Evolutionary conservation across 2,329 filamentous ascomycete species (phyloP), one percentile per base, ranked within the genome.

Genomic region (Sarocladiaceae sp.): DNA sequence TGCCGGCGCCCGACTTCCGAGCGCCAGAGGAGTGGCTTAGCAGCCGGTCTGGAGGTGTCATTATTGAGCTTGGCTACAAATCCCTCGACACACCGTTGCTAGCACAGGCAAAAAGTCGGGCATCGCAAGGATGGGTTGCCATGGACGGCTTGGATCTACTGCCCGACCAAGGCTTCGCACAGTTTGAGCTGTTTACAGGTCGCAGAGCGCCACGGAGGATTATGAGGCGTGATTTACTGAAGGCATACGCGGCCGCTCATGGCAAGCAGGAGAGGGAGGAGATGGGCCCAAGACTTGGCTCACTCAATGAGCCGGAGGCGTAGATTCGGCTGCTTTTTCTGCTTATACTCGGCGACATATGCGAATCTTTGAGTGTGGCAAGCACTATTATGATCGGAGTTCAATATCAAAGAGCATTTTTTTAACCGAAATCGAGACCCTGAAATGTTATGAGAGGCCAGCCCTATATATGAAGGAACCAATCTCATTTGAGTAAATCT

Each of bases 121-220:
- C 44, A 4, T 33, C 82, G 52, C 72, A 77, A 57, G 77, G 87
- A 36, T 92, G 87, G 87, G 84, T 90, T 0, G 76, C 87, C 17
- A 81, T 91, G 66, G 86, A 91, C 60, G 88, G 88, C 0, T 71
- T 92, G 12, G 87, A 92, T 59, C 76, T 91, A 44, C 67, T 93
- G 13, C 86, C 86, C 0, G 88, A 92, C 64, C 88, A 92, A 63
- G 88, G 86, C 0, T 88, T 88, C 66, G 87, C 88, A 1, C 88
- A 92, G 60, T 93, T 92, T 61, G 88, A 93, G 66, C 68, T 92
- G 2, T 90, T 92, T 64, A 91, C 88, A 0, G 88, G 87, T 0
- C 75, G 65, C 7, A 55, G 66, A 47, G 66, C 68, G 1, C 67
- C 67, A 4, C 78, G 87, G 23, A 72, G 81, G 40, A 66, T 87